Conservation (phyloP, 129 eudicot species). For the Cynara cardunculus region DNA sequence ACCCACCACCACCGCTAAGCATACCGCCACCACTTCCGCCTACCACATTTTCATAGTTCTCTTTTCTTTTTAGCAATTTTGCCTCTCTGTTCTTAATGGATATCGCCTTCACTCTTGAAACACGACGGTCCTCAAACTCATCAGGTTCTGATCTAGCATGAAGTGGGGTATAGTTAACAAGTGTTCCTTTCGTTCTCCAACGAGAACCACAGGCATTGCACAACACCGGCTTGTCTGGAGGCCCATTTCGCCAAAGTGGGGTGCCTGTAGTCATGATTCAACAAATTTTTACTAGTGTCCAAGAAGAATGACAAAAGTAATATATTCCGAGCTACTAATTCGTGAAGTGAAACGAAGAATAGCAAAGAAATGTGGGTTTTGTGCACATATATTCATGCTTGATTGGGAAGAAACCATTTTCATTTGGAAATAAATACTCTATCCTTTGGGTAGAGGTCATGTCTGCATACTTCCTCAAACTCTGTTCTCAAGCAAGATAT, state of each 20-base stretch:
- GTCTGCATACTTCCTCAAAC: not conserved
- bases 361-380: not conserved
- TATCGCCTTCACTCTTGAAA: constrained; percentile 40
- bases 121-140: constrained; percentile 48
- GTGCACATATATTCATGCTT: not conserved
- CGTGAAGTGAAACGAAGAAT: not conserved
- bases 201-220: constrained; percentile 91
- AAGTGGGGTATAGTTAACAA: constrained; percentile 69
- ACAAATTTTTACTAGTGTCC: not conserved
- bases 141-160: constrained; percentile 70
- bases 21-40: not conserved
- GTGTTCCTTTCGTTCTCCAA: constrained; percentile 87
- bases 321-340: not conserved
- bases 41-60: constrained; percentile 28
- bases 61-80: constrained; percentile 59
- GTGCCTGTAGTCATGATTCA: constrained; percentile 43
- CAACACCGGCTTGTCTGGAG: constrained; percentile 83
- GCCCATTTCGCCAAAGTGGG: constrained; percentile 93
- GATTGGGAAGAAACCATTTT: not conserved
- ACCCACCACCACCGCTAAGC: not conserved
- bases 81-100: constrained; percentile 54
- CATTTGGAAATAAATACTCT: not conserved
- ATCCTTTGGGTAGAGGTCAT: not conserved
- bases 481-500: not conserved
- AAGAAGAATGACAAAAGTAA: not conserved